phyloP scores from a whole-genome alignment of 192 early-diverging fungal species.

The Dispira parvispora region DNA sequence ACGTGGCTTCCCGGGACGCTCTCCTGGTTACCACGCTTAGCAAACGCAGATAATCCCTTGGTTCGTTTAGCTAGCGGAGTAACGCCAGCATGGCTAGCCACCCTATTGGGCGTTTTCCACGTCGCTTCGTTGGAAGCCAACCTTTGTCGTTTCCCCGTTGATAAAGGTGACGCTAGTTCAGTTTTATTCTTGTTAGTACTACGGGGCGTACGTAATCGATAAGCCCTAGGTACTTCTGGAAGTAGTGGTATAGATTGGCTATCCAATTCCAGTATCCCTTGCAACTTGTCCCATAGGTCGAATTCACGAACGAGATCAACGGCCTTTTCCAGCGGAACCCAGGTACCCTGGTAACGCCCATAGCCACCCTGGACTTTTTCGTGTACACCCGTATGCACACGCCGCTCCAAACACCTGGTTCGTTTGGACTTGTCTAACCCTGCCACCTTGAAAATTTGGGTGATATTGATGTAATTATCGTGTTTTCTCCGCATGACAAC shows the following conservation, averaged over 20 bases:
- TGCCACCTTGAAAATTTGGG: slow-evolving; percentile 85
- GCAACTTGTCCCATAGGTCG: slow-evolving; percentile 20
- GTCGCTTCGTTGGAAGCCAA: too few species aligned
- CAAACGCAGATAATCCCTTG: too few species aligned
- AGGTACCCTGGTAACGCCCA: slow-evolving; percentile 79
- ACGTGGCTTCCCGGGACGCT: too few species aligned
- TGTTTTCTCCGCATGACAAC: slow-evolving; percentile 65
- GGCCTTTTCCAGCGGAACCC: slow-evolving; percentile 28
- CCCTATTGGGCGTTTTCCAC: too few species aligned
- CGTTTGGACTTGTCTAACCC: slow-evolving; percentile 70
- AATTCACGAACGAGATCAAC: slow-evolving; percentile 19
- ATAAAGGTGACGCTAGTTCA: too few species aligned
- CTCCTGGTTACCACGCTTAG: too few species aligned
- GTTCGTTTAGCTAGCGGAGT: too few species aligned
- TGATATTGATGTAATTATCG: slow-evolving; percentile 77
- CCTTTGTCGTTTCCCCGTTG: too few species aligned
- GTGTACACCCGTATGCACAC: slow-evolving; percentile 60
- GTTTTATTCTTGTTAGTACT: too few species aligned
- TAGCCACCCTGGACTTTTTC: slow-evolving; percentile 95
- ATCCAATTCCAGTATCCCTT: slow-evolving; percentile 20
- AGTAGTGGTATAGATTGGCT: background rate
- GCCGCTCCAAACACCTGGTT: slow-evolving; percentile 78
- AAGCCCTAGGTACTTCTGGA: background rate
- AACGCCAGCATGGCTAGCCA: too few species aligned
- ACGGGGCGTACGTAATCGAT: too few species aligned